Base-by-base conservation (phyloP, 2,329 filamentous ascomycete species). In the Cladophialophora psammophila region DNA sequence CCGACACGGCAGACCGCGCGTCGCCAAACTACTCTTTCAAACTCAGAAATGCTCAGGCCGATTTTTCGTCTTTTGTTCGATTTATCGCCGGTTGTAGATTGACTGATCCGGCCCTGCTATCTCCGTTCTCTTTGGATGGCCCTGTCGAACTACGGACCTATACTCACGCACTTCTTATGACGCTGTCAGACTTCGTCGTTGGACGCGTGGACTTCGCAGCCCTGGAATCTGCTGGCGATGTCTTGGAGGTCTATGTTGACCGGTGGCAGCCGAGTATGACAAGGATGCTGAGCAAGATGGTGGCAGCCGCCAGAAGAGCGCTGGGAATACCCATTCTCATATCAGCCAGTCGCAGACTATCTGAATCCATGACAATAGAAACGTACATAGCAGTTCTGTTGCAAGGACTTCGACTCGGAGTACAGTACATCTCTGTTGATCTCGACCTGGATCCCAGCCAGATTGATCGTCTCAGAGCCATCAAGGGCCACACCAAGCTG, bases 91-190 rank as follows among this genome's bases (percentile, higher is more conserved):
- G 86, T 1, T 81, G 83, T 58, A 81, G 82, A 34, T 78, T 85
- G 26, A 80, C 83, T 65, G 48, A 60, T n/a, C 83, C 83, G 3
- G 85, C 82, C 73, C 79, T 86, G 45, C 84, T 87, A 72, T 88
- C 86, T 64, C 87, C 87, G 1, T 89, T 89, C 72, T 87, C 86
- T 2, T 79, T 88, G 62, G 86, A 87, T 34, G 84, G 87, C 2
- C 86, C 87, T 1, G 85, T 86, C 1, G 86, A 89, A 69, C 81
- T 83, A 62, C 83, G 87, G 59, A 80, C 83, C 26, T 81, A 84
- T 58, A 80, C 80, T 1, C 78, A 81, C 68, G 76, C 78, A 9
- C 76, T 81, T 10, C 75, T 78, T 32, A 72, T 81, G 6, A 77
- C 76, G 10, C 74, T 76, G 4, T 80, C 80, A 2, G 75, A 78